A percentile compares a stretch with the other conserved stretches of the same genome.
Evolutionary conservation across 129 eudicot species (phyloP).

Genomic region (Flaveria trinervia): DNA sequence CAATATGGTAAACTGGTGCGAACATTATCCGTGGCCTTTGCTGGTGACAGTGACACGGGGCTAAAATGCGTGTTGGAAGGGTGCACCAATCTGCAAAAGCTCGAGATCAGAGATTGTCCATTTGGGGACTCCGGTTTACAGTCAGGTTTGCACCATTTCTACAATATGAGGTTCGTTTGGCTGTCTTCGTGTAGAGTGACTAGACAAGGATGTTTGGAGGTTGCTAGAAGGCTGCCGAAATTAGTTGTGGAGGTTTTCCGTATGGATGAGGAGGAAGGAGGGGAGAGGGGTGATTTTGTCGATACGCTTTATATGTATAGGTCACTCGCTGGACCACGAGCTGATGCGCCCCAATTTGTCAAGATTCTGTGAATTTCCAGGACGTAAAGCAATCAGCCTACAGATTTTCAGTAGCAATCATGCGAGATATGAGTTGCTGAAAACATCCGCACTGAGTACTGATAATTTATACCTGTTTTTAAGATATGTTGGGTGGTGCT

Average conservation of each 20-base stretch:
- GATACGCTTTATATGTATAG: slow-evolving; percentile 69
- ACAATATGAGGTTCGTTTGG: slow-evolving; percentile 83
- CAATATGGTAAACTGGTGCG: slow-evolving; percentile 71
- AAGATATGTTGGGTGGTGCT: not conserved
- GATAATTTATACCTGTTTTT: not conserved
- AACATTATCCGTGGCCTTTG: slow-evolving; percentile 70
- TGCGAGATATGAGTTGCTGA: not conserved
- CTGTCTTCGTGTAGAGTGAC: slow-evolving; percentile 66
- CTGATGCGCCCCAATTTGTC: slow-evolving; percentile 64
- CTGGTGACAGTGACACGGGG: slow-evolving; percentile 63
- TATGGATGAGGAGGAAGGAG: slow-evolving; percentile 33
- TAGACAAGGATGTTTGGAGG: slow-evolving; percentile 48
- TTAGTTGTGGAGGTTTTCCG: slow-evolving; percentile 63
- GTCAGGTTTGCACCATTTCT: slow-evolving; percentile 66
- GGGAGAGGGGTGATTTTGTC: slow-evolving; percentile 48
- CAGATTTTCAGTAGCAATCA: not conserved
- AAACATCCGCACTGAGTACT: not conserved
- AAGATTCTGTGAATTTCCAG: slow-evolving; percentile 44
- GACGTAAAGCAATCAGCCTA: not conserved
- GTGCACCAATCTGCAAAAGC: slow-evolving; percentile 68
- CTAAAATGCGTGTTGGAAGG: slow-evolving; percentile 68
- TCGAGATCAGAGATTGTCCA: slow-evolving; percentile 82
- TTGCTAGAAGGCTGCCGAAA: slow-evolving; percentile 56
- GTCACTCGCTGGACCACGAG: slow-evolving; percentile 67
- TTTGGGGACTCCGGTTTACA: slow-evolving; percentile 67